Evolutionary conservation across 2,329 filamentous ascomycete genomes (phyloP).

Genomic region (Pezicula neosporulosa): DNA sequence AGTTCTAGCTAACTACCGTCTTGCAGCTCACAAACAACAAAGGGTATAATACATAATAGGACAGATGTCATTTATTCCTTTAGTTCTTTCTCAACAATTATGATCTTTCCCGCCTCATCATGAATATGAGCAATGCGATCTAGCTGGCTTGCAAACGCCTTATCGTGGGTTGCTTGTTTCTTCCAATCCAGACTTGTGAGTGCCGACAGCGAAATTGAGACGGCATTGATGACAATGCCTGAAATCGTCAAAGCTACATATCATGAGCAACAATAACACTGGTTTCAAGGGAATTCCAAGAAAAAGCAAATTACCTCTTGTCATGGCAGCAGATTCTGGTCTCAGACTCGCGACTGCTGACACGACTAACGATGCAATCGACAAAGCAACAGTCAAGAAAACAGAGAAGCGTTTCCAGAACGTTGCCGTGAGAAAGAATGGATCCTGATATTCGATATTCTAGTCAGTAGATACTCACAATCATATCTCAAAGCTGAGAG

Average conservation of each 20-base stretch:
- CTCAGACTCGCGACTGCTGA: conserved; percentile 13
- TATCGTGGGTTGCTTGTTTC: conserved; percentile 15
- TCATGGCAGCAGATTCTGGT: background rate
- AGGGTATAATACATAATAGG: background rate
- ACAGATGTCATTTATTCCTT: background rate
- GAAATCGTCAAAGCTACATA: conserved; percentile 17
- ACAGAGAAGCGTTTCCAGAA: conserved; percentile 25
- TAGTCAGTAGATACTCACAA: too few relatives aligned
- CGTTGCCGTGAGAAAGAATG: conserved; percentile 13
- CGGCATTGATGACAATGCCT: conserved; percentile 17
- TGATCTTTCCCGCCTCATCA: conserved; percentile 10
- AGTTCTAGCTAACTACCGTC: too few relatives aligned
- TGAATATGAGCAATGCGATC: conserved; percentile 15
- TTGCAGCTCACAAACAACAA: background rate
- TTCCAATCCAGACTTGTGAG: conserved; percentile 24
- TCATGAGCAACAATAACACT: background rate
- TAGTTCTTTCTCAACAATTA: conserved; percentile 7
- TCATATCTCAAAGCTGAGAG: too few relatives aligned
- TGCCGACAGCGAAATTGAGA: conserved; percentile 17
- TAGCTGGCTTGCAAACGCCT: conserved; percentile 17
- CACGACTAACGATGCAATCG: conserved; percentile 12
- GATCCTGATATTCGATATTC: conserved; percentile 2
- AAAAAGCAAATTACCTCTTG: conserved; percentile 10
- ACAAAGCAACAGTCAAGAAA: conserved; percentile 15
- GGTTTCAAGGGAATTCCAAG: background rate